phyloP scores from a whole-genome alignment of 805 yeast genomes.

The Starmerella apis region DNA sequence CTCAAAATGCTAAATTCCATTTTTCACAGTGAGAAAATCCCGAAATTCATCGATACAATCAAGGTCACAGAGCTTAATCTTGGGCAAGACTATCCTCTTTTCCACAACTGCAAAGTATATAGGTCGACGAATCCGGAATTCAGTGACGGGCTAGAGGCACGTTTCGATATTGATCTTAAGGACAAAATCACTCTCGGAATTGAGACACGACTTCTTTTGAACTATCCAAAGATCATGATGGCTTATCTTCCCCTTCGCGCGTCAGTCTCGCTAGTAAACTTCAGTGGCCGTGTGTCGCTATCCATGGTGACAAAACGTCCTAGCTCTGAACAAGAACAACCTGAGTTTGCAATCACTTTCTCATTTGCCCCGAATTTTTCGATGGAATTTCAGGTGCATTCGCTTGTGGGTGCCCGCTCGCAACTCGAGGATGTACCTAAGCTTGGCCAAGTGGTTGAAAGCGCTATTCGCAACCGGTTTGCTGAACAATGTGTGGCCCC shows the following conservation, averaged over 20 bases:
- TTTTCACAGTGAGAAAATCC: slow-evolving; percentile 50
- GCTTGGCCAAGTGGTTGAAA: slow-evolving; percentile 72
- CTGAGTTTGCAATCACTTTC: slow-evolving; percentile 61
- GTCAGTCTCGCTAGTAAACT: slow-evolving; percentile 78
- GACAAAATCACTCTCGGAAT: slow-evolving; percentile 75
- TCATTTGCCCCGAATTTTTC: slow-evolving; percentile 87
- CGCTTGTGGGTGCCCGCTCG: slow-evolving; percentile 85
- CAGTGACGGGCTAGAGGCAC: slow-evolving; percentile 49
- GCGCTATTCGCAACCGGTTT: slow-evolving; percentile 75
- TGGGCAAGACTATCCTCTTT: slow-evolving; percentile 91
- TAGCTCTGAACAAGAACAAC: slow-evolving; percentile 13
- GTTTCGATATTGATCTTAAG: slow-evolving; percentile 75
- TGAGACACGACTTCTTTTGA: slow-evolving; percentile 62
- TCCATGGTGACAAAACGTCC: slow-evolving; percentile 33
- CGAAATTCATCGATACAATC: slow-evolving; percentile 71
- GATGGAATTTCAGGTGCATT: slow-evolving; percentile 76
- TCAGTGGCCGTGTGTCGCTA: slow-evolving; percentile 80
- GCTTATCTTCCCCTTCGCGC: slow-evolving; percentile 81
- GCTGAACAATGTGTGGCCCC: slow-evolving; percentile 91
- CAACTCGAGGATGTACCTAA: slow-evolving; percentile 90
- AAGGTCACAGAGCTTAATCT: slow-evolving; percentile 78
- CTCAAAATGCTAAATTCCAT: slow-evolving; percentile 66
- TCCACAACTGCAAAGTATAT: slow-evolving; percentile 79
- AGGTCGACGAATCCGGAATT: slow-evolving; percentile 20
- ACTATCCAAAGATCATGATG: slow-evolving; percentile 69